Base-by-base conservation (phyloP, 768 basidiomycete genomes). In the Saitozyma sp. region DNA sequence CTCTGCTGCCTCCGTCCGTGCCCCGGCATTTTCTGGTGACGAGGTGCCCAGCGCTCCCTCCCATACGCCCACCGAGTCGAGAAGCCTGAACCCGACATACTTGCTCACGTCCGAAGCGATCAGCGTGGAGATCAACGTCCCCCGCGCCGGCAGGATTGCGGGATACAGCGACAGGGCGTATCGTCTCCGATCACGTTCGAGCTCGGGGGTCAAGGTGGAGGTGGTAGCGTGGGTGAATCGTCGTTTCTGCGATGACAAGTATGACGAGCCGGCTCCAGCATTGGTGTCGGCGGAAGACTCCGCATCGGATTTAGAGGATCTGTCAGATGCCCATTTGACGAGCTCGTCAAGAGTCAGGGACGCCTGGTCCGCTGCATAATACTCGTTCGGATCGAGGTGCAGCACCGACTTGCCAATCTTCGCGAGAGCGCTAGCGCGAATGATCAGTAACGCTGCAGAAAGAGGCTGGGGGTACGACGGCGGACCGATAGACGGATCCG, bases 151-250 rank as follows among this genome's bases (percentile, higher is more conserved):
- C 14, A 97, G 86, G 3, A 97, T 81, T 2, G 89, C 83, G 0
- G 94, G 94, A 8, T 85, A 83, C n/a, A 97, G 84, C 13, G 91
- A 93, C 37, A 97, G 80, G 0, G 92, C 87, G 78, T 93, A 98
- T 56, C 88, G 86, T 38, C 90, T 86, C 49, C 62, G 42, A 56
- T 67, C 60, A 6, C 84, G 79, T 2, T 85, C 81, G n/a, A 83
- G 68, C 19, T 68, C 58, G 8, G 70, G 61, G 16, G 55, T 54
- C 20, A 78, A 49, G 9, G 61, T 49, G 41, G 68, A 62, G 1
- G 64, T 62, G 7, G 67, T 43, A 0, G 66, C 61, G n/a, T 61
- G 48, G 38, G 63, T 53, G 55, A 69, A 67, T 17, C 60, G 42
- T 1, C 19, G 45, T 37, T 50, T 20, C n/a, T 64, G 62, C 37